Conservation (phyloP, 805 yeast genomes). For the Cyberlindnera xylosilytica region DNA sequence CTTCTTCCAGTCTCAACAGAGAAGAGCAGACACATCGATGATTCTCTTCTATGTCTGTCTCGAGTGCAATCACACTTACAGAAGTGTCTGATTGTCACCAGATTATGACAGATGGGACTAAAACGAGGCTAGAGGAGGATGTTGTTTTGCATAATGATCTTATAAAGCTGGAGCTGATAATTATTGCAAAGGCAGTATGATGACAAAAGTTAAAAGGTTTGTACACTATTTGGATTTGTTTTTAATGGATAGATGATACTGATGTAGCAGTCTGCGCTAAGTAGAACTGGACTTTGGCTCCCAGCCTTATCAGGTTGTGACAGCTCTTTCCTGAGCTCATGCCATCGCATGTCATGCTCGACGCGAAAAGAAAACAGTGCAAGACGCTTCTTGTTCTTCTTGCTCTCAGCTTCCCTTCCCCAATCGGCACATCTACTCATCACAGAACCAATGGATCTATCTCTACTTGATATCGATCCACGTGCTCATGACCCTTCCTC, state of each 20-base stretch:
- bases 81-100: conserved; percentile 25
- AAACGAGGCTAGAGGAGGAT: neutral
- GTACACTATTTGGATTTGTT: neutral
- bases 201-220: neutral
- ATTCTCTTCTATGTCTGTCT: conserved; percentile 88
- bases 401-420: no score
- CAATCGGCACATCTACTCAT: neutral
- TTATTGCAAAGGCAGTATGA: neutral
- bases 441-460: conserved; percentile 4
- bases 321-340: no score
- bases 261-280: no score
- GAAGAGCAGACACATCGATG: conserved; percentile 95
- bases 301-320: no score
- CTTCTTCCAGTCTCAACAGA: conserved; percentile 94
- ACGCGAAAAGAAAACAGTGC: no score
- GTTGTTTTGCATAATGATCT: neutral
- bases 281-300: no score
- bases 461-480: conserved; percentile 12
- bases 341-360: no score
- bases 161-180: neutral
- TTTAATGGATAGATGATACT: no score
- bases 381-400: no score
- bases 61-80: conserved; percentile 70
- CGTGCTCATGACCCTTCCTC: conserved; percentile 8
- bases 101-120: neutral